Conservation (phyloP, 148 eudicot species). For the Linanthus parryae region DNA sequence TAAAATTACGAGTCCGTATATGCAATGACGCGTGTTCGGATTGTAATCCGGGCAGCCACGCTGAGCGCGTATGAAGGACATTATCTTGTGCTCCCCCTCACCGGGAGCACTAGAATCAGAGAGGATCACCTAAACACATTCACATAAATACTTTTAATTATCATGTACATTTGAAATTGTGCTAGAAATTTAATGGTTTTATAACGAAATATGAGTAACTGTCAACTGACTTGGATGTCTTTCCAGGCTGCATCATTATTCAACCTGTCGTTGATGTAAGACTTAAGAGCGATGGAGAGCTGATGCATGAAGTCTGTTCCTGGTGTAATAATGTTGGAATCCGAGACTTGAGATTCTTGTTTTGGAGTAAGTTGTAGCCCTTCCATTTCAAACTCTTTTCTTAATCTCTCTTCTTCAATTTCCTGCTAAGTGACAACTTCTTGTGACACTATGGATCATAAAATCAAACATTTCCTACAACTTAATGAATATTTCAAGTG, state of each 20-base stretch:
- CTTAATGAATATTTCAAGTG: not conserved
- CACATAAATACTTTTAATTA: too few relatives aligned
- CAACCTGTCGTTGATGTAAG: slow-evolving; percentile 22
- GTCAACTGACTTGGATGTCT: slow-evolving; percentile 24
- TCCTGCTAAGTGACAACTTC: slow-evolving; percentile 25
- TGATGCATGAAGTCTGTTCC: slow-evolving; percentile 43
- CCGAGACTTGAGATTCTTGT: slow-evolving; percentile 25
- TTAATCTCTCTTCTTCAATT: slow-evolving; percentile 26
- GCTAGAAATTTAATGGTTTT: not conserved
- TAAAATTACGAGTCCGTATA: slow-evolving; percentile 37
- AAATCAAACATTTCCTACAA: not conserved
- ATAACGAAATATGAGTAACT: not conserved
- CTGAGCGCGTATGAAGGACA: slow-evolving; percentile 37
- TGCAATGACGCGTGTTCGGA: slow-evolving; percentile 36
- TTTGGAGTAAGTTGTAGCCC: slow-evolving; percentile 32
- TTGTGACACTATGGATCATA: too few relatives aligned
- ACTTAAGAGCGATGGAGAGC: slow-evolving; percentile 26
- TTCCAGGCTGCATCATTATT: slow-evolving; percentile 27
- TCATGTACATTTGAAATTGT: not conserved
- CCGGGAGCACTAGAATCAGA: slow-evolving; percentile 48
- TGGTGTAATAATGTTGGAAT: slow-evolving; percentile 43
- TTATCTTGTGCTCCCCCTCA: slow-evolving; percentile 52
- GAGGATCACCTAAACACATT: slow-evolving; percentile 28
- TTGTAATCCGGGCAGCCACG: slow-evolving; percentile 24
- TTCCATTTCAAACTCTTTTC: slow-evolving; percentile 17